Conservation (phyloP, 2,329 filamentous ascomycete genomes). For the Zymoseptoria passerinii region DNA sequence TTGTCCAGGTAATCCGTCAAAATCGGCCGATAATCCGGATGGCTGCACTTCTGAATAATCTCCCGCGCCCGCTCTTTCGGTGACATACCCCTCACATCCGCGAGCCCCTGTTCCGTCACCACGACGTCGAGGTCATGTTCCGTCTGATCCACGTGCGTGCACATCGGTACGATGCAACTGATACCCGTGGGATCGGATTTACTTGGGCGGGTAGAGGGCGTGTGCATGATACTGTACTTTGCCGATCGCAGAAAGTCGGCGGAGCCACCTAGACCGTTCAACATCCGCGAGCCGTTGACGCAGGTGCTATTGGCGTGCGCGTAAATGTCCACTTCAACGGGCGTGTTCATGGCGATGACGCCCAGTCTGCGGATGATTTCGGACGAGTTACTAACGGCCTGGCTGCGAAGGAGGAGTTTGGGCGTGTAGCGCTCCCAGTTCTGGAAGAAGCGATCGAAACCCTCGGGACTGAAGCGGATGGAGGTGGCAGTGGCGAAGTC, state of each 20-base stretch:
- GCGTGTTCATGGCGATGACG: slow-evolving; percentile 91
- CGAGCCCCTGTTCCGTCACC: slow-evolving; percentile 69
- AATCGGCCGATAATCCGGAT: slow-evolving; percentile 77
- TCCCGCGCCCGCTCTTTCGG: slow-evolving; percentile 73
- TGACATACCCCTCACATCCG: slow-evolving; percentile 73
- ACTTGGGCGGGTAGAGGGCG: slow-evolving; percentile 67
- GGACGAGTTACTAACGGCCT: slow-evolving; percentile 80
- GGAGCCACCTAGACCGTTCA: slow-evolving; percentile 74
- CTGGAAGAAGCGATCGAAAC: slow-evolving; percentile 84
- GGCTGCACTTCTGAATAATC: slow-evolving; percentile 79
- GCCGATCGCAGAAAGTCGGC: slow-evolving; percentile 71
- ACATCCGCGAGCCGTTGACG: slow-evolving; percentile 80
- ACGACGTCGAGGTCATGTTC: slow-evolving; percentile 89
- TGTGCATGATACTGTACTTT: slow-evolving; percentile 93
- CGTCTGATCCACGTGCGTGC: slow-evolving; percentile 84
- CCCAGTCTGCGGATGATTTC: slow-evolving; percentile 84
- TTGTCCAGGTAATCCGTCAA: slow-evolving; percentile 74
- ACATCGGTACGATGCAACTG: slow-evolving; percentile 86
- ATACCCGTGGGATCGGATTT: slow-evolving; percentile 78
- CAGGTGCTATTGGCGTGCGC: slow-evolving; percentile 87
- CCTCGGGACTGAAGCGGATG: slow-evolving; percentile 82
- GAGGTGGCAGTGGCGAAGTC: slow-evolving; percentile 87
- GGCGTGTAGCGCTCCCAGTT: slow-evolving; percentile 72
- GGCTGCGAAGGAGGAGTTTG: slow-evolving; percentile 78
- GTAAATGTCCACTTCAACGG: slow-evolving; percentile 90